These are phyloP conservation scores for Plasmodium blacklocki DNA, from an alignment of 169 alveolate genomes.

Conservation along the genomic window DNA sequence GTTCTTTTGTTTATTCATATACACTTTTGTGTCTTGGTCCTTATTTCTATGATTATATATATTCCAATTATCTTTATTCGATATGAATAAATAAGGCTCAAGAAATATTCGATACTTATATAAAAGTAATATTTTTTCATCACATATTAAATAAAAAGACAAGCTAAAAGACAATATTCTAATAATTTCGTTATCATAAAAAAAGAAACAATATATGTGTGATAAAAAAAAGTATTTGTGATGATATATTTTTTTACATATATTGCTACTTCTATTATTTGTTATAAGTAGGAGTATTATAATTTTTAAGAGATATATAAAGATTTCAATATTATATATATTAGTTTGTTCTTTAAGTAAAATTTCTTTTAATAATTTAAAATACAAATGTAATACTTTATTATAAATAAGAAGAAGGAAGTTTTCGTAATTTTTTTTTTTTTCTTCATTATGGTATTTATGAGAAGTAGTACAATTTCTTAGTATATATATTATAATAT, in stretches of 20 bases:
- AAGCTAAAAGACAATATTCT: constrained; percentile 35
- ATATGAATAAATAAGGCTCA: constrained; percentile 26
- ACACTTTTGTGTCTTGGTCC: no score
- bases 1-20: no score
- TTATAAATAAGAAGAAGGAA: constrained; percentile 29
- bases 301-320: constrained; percentile 61
- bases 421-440: constrained; percentile 1
- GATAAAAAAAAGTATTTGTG: constrained; percentile 52
- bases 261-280: constrained; percentile 39
- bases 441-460: not conserved
- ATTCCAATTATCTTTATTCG: no score
- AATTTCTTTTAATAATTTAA: constrained; percentile 50
- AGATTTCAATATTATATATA: constrained; percentile 17
- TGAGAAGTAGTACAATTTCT: constrained; percentile 2
- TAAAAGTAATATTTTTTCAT: constrained; percentile 28
- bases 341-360: constrained; percentile 36
- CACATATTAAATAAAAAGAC: constrained; percentile 50
- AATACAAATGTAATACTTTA: constrained; percentile 17
- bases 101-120: constrained; percentile 43
- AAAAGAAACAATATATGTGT: constrained; percentile 55
- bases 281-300: constrained; percentile 52
- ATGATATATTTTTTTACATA: constrained; percentile 60
- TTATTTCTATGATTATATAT: no score
- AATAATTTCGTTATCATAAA: constrained; percentile 52
- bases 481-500: constrained; percentile 19